Evolutionary conservation across 345 rosid species (phyloP), one percentile per base, ranked within the genome.

Genomic region (Hibiscus tridactylites): DNA sequence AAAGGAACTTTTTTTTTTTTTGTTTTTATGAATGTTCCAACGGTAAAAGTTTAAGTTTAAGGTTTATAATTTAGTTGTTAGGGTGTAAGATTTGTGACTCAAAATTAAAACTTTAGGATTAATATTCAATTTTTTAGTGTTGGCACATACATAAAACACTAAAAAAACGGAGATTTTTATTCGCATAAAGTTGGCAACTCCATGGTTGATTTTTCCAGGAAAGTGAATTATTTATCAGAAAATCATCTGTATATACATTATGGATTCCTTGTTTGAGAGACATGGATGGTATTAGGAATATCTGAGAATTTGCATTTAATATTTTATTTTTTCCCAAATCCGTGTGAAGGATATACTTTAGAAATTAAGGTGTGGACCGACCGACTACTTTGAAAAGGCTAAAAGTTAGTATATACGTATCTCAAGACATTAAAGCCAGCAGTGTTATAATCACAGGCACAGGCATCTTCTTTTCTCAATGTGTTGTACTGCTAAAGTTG

Each of bases 271-370:
- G 44, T 39, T 49, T 49, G n/a, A 13, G 54, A 15, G 3, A 35
- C 54, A 49, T 39, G 42, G 42, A 6, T 37, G 44, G 44, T 8
- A 39, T 39, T 44, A 44, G 47, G 47, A 44, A 10, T 44, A 44
- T 44, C 13, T 44, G 3, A 44, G 13, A 39, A 39, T 7, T 39
- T 39, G 8, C 42, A 29, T 60, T 5, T 29, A 2, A 60, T 37
- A 37, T 37, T 57, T 57, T 3, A 5, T 9, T 3, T 26, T 0
- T 11, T 3, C 17, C 29, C n/a, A 46, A 19, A 44, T 65, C 2
- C 70, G 8, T 21, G 70, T 63, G 68, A 65, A 65, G 70, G 57
- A 66, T 66, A 46, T 66, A 24, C 37, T 66, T 12, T 49, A n/a
- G 11, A 65, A 31, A 15, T 61, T 11, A 19, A 31, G 3, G 3